A percentile compares a stretch with the other conserved stretches of the same genome.
phyloP scores from a whole-genome alignment of 1,284 basidiomycete genomes.

The Microstroma glucosiphilum region DNA sequence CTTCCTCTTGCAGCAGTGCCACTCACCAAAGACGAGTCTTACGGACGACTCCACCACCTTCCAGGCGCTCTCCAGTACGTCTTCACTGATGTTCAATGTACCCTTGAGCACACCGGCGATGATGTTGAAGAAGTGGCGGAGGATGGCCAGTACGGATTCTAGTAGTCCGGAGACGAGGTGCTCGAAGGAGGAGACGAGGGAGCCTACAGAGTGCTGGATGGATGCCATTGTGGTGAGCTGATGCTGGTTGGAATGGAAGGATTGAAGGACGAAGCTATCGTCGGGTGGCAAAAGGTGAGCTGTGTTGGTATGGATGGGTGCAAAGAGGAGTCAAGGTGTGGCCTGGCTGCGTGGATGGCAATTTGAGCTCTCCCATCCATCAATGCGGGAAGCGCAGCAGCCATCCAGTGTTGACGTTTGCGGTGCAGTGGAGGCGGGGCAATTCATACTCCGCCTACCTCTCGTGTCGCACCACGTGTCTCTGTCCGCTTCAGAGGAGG shows the following conservation, averaged over 20 bases:
- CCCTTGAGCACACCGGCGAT: neutral
- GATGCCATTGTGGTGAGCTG: conserved; percentile 10
- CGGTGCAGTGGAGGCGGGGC: too few species aligned
- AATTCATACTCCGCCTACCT: too few species aligned
- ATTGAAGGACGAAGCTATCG: too few species aligned
- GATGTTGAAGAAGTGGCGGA: conserved; percentile 5
- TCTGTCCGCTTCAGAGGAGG: too few species aligned
- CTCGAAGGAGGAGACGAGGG: conserved; percentile 6
- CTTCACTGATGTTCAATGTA: neutral
- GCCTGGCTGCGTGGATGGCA: too few species aligned
- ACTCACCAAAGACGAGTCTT: neutral
- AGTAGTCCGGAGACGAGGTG: conserved; percentile 10
- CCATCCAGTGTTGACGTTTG: too few species aligned
- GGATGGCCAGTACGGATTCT: conserved; percentile 14
- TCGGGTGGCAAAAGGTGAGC: too few species aligned
- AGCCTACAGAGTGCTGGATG: conserved; percentile 10
- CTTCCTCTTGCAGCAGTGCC: neutral
- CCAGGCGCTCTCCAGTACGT: neutral
- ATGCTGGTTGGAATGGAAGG: neutral
- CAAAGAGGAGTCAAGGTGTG: too few species aligned
- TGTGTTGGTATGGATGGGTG: too few species aligned
- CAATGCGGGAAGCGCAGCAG: too few species aligned
- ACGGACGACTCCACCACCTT: neutral
- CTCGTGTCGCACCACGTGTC: too few species aligned
- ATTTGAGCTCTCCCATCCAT: too few species aligned